Base-by-base conservation (phyloP, 495 filamentous ascomycete genomes). In the Schizothecium vesticola region DNA sequence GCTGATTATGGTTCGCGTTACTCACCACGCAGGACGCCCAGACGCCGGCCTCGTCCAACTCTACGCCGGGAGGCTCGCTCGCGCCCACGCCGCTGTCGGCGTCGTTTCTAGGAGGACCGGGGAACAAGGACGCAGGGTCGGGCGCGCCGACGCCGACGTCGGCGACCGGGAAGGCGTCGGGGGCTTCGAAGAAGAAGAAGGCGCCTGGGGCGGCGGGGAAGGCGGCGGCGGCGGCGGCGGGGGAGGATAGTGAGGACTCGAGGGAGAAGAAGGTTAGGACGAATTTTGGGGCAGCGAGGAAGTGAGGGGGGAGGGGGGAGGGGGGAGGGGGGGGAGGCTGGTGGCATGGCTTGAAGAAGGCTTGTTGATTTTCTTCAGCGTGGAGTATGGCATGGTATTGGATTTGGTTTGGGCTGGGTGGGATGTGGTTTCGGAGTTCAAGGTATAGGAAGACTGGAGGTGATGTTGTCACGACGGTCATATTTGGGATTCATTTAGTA, bases 181-280 rank as follows among this genome's bases (percentile, higher is more conserved):
- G 63, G 1, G 72, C 75, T 63, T 69, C 69, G 13, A 82, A 82
- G 72, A 79, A 79, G 70, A 80, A 81, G 71, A 80, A 78, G 36
- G 74, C 68, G 33, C 33, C 33, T 12, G 33, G 33, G 23, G 72
- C 31, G 24, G 59, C 59, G 4, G 64, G 64, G 7, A 78, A 77
- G 8, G 76, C 72, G 57, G 61, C 63, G 8, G 59, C 68, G 16
- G 58, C 63, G 10, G 69, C 66, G 64, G 73, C 71, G 43, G 77
- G 65, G 12, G 84, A 86, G 5, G 84, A 87, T 63, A 86, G 84
- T 69, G 84, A 87, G 76, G 83, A 83, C 56, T 73, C 75, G 12
- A 73, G 76, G 59, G 80, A 80, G 21, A 86, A 87, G 80, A 87
- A 87, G 68, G 72, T 79, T 0, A 76, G 83, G 59, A 85, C 84